These are phyloP conservation scores for Clavaria fumosa DNA, from an alignment of 768 basidiomycete genomes.

Conservation along the genomic window DNA sequence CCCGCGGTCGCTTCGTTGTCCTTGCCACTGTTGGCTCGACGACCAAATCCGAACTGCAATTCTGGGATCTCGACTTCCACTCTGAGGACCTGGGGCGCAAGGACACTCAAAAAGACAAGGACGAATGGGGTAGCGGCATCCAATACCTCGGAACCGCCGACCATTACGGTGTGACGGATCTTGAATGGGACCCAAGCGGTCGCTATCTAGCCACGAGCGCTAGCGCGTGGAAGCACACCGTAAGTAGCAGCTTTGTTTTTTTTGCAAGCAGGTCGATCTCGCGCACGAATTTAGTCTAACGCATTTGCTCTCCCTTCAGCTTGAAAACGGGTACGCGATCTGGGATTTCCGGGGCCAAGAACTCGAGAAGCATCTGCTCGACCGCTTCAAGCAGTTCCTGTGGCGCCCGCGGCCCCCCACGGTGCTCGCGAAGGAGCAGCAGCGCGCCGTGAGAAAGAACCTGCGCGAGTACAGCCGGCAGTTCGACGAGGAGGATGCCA, in stretches of 20 bases:
- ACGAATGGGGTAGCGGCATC: slow-evolving; percentile 78
- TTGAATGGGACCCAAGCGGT: slow-evolving; percentile 97
- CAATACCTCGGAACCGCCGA: slow-evolving; percentile 77
- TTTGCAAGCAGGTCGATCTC: slow-evolving; percentile 6
- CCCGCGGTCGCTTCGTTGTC: slow-evolving; percentile 88
- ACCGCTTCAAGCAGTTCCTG: slow-evolving; percentile 96
- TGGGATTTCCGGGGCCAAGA: slow-evolving; percentile 99
- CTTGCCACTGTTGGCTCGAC: slow-evolving; percentile 93
- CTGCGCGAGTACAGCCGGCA: slow-evolving; percentile 79
- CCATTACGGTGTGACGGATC: slow-evolving; percentile 94
- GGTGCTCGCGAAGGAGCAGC: slow-evolving; percentile 74
- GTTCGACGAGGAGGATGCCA: slow-evolving; percentile 95
- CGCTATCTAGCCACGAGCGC: slow-evolving; percentile 88
- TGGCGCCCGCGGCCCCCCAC: slow-evolving; percentile 95
- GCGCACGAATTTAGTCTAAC: too few relatives aligned
- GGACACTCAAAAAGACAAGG: slow-evolving; percentile 36
- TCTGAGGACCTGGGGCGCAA: slow-evolving; percentile 39
- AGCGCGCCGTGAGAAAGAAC: slow-evolving; percentile 74
- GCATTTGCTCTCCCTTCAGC: slow-evolving; percentile 44
- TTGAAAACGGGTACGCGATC: slow-evolving; percentile 90
- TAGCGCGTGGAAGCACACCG: slow-evolving; percentile 89
- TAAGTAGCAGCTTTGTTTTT: slow-evolving; percentile 23
- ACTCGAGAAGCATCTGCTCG: slow-evolving; percentile 73
- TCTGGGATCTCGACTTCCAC: slow-evolving; percentile 96
- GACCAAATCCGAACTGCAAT: slow-evolving; percentile 92